These are phyloP conservation scores for Obba rivulosa DNA, from an alignment of 768 basidiomycete genomes.

Conservation along the genomic window DNA sequence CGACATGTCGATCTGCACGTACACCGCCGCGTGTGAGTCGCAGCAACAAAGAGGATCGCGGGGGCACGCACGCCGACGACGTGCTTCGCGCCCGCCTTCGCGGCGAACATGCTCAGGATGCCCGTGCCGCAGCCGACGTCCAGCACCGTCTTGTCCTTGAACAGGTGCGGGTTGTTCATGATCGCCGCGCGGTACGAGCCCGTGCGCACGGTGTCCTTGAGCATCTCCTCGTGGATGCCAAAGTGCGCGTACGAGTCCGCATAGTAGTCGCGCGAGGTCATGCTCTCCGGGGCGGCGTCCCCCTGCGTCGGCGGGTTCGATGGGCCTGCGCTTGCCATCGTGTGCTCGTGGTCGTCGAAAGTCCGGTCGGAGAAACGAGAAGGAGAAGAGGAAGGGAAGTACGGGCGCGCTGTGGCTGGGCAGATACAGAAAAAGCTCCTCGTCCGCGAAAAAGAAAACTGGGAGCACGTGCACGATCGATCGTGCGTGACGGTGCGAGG, in stretches of 20 bases:
- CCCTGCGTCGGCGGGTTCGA: conserved; percentile 21
- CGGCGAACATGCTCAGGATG: conserved; percentile 96
- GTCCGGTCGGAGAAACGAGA: conserved; percentile 1
- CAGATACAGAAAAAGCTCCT: background rate
- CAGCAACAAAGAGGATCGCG: background rate
- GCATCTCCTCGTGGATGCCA: conserved; percentile 98
- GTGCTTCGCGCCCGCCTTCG: conserved; percentile 89
- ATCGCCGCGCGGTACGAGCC: conserved; percentile 94
- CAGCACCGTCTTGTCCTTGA: conserved; percentile 94
- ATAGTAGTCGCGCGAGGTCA: conserved; percentile 92
- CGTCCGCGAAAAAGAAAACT: conserved; percentile 10
- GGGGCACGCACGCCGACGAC: conserved; percentile 76
- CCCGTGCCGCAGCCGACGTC: conserved; percentile 99
- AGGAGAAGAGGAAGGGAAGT: conserved; percentile 1
- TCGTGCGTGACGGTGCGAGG: background rate
- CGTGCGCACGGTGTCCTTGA: conserved; percentile 95
- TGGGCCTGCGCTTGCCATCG: conserved; percentile 23
- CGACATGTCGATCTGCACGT: conserved; percentile 91
- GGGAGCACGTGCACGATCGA: conserved; percentile 6
- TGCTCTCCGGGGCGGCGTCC: conserved; percentile 17
- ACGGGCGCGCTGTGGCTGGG: background rate
- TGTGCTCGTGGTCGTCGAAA: background rate
- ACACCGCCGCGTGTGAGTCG: background rate
- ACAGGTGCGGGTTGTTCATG: conserved; percentile 89
- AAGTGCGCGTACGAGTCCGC: conserved; percentile 96